Percentiles rank a stretch among this genome's conserved stretches.
These are phyloP conservation scores for Lodderomyces elongisporus DNA, from an alignment of 1,139 yeast genomes.

Conservation along the genomic window DNA sequence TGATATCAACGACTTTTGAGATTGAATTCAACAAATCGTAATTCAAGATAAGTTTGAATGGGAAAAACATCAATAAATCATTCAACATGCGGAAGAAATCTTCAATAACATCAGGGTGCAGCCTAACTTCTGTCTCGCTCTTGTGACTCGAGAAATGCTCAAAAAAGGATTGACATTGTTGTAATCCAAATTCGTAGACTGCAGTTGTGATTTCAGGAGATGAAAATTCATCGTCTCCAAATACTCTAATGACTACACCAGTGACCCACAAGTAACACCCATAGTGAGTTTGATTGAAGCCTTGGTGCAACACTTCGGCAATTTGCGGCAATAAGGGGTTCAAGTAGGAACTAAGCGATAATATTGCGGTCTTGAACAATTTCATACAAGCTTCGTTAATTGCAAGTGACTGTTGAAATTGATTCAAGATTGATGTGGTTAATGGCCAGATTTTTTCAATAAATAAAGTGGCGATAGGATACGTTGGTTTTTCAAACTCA, in stretches of 20 bases:
- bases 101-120: conserved; percentile 72
- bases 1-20: conserved; percentile 55
- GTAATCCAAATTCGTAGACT: conserved; percentile 45
- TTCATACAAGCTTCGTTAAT: conserved; percentile 75
- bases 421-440: conserved; percentile 43
- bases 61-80: conserved; percentile 77
- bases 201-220: conserved; percentile 32
- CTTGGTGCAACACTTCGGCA: conserved; percentile 58
- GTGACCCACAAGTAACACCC: conserved; percentile 93
- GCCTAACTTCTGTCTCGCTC: conserved; percentile 28
- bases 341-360: conserved; percentile 63
- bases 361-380: conserved; percentile 60
- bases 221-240: conserved; percentile 53
- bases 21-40: conserved; percentile 55
- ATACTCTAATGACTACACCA: conserved; percentile 76
- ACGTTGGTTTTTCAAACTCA: conserved; percentile 29
- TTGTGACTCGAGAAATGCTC: conserved; percentile 22
- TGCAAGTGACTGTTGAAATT: conserved; percentile 50
- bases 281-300: conserved; percentile 61
- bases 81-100: conserved; percentile 83
- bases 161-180: conserved; percentile 42
- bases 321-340: conserved; percentile 59
- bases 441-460: conserved; percentile 57
- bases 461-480: conserved; percentile 57
- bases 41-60: conserved; percentile 56